These are phyloP conservation scores for Seiridium cupressi DNA, from an alignment of 2,329 filamentous ascomycete species.

Conservation along the genomic window DNA sequence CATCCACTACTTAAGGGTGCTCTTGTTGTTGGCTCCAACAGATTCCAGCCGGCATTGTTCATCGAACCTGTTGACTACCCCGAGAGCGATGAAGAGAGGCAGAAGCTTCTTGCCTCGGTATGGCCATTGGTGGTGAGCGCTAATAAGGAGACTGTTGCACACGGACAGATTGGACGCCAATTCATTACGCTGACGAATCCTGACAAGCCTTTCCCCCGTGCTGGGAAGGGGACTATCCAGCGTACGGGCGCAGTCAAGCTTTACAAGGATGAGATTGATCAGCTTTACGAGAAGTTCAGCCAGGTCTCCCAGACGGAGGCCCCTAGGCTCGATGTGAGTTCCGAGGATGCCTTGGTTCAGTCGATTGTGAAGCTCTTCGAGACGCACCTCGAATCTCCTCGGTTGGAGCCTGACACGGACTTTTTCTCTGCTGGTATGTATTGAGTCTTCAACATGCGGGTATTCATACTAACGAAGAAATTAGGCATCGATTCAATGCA, in stretches of 20 bases:
- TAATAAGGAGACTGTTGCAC: conserved; percentile 42
- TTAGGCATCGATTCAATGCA: conserved; percentile 36
- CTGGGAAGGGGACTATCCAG: conserved; percentile 46
- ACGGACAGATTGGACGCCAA: conserved; percentile 41
- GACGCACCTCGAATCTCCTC: conserved; percentile 19
- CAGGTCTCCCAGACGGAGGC: conserved; percentile 16
- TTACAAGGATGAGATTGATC: conserved; percentile 42
- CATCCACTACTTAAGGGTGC: conserved; percentile 39
- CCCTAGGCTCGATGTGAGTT: conserved; percentile 26
- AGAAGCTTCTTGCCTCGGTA: conserved; percentile 36
- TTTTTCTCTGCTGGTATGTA: conserved; percentile 30
- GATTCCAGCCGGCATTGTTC: conserved; percentile 45
- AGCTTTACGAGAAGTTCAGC: conserved; percentile 31
- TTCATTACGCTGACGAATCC: conserved; percentile 37
- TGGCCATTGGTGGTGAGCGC: conserved; percentile 42
- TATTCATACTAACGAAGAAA: background rate
- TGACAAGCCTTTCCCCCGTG: conserved; percentile 39
- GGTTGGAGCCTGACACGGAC: conserved; percentile 31
- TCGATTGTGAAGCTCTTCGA: conserved; percentile 31
- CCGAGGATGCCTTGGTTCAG: conserved; percentile 23
- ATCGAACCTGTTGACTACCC: conserved; percentile 39
- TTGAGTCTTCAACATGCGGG: background rate
- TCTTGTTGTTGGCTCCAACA: conserved; percentile 42
- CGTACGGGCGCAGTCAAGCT: conserved; percentile 34
- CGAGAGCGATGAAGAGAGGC: conserved; percentile 19